Evolutionary conservation across 495 filamentous ascomycete species (phyloP), one percentile per base, ranked within the genome.

Genomic region (Aspergillus cristatus): DNA sequence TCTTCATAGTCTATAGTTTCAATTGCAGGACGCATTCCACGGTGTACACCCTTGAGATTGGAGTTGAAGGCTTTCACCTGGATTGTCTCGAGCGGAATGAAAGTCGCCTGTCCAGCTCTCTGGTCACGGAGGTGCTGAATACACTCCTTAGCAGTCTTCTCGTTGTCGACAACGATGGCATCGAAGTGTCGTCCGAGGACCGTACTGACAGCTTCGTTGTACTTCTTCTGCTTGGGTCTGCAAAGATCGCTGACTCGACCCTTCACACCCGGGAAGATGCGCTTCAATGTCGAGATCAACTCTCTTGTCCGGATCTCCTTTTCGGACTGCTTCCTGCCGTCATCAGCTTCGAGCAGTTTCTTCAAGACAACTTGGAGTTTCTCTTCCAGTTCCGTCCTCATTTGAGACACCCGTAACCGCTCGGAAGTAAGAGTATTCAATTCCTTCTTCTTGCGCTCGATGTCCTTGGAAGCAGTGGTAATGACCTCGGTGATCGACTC

Each of bases 161-260:
- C 87, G 18, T 81, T 93, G 49, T 99, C 91, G n/a, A 96, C 89
- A 39, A 99, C 76, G 34, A 99, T 80, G 8, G 88, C 82, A 50
- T 97, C 90, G 48, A 94, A 93, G 46, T 96, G 82, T 24, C 87
- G 81, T 22, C 93, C 91, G 17, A 99, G 73, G 11, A 94, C 86
- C 14, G 85, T 95, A 54, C 82, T 86, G 37, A 97, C 84, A 18
- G 91, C 91, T 45, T 87, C 84, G 47, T 89, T 82, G 46, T 81
- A 97, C 52, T 96, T 96, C 58, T 90, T 95, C 62, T 94, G 85
- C 60, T 91, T 94, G 3, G 91, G 89, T 46, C 86, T 86, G 70
- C 91, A 96, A 13, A 97, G 76, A 51, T 96, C 87, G 42, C 86
- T 84, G 35, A 96, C 75, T 28, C 88, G 80, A 6, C 91, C 91